Evolutionary conservation across 176 grass and related monocot species (phyloP), one percentile per base, ranked within the genome.

Genomic region (Oropetium thomaeum): DNA sequence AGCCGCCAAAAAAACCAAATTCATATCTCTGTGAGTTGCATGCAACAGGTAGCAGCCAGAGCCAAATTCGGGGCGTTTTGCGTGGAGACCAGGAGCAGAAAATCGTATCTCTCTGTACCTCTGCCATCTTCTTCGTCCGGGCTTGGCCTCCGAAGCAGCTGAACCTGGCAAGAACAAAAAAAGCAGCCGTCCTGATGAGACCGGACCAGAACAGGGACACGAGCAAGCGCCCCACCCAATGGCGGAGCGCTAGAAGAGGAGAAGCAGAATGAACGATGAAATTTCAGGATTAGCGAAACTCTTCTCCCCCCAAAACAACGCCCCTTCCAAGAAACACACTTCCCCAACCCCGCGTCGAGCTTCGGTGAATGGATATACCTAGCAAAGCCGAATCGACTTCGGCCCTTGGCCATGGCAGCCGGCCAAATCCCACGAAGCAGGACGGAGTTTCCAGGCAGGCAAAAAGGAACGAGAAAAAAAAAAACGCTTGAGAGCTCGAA

Each of bases 61-160:
- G 41, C 48, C 48, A 52, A 52, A 52, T 52, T 52, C 6, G 22
- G 7, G 44, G 20, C 20, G 20, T 8, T 20, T 52, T 8, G 48
- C 48, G 48, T 29, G 34, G 27, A 48, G 7, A n/a, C n/a, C 51
- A 77, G 20, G 52, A 11, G 8, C 28, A 20, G 29, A 69, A 82
- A 20, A n/a, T n/a, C n/a, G n/a, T n/a, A n/a, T 28, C 19, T 1
- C 26, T 58, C 7, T 30, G 30, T 84, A 95, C 88, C 88, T 95
- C 85, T 66, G 79, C 74, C 76, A 81, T 90, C 82, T 88, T 90
- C 79, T 86, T 60, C 54, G 58, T 62, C 49, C 81, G 81, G 49
- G 17, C 64, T 57, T 86, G 79, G 66, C 84, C 41, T 48, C 76
- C 65, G 60, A 89, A 93, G 74, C 90, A 93, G 74, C 42, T 64